Evolutionary conservation across 495 filamentous ascomycete species (phyloP).

Genomic region (Aspergillus biplanus): DNA sequence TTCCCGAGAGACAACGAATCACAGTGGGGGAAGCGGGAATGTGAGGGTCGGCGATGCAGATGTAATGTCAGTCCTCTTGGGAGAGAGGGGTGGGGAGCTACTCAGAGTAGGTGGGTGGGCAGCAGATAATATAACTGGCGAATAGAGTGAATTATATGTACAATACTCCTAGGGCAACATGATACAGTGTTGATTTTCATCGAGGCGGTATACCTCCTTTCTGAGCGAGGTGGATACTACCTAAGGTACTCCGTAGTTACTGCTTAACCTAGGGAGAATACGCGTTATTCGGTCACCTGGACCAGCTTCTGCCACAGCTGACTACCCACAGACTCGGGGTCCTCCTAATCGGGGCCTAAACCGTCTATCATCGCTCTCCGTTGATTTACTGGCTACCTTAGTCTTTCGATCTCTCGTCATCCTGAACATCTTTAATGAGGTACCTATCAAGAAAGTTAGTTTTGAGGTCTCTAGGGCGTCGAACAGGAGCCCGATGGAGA

Average conservation of each 20-base stretch:
- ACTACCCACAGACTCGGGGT: slow-evolving; percentile 3
- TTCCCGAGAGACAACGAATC: slow-evolving; percentile 12
- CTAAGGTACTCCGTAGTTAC: no score
- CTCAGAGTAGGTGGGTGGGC: no score
- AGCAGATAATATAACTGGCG: no score
- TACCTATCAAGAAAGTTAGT: slow-evolving; percentile 56
- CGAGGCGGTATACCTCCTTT: neutral
- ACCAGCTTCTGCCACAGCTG: slow-evolving; percentile 16
- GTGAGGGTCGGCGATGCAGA: slow-evolving; percentile 1
- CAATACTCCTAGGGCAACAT: neutral
- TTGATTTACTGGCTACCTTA: slow-evolving; percentile 26
- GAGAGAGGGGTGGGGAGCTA: no score
- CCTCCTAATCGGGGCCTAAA: neutral
- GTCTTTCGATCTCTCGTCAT: slow-evolving; percentile 62
- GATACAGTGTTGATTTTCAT: neutral
- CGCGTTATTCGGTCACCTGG: slow-evolving; percentile 22
- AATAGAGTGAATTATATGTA: neutral
- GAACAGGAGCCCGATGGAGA: neutral
- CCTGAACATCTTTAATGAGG: slow-evolving; percentile 74
- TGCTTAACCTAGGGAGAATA: neutral
- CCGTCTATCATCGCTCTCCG: neutral
- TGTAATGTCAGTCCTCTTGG: no score
- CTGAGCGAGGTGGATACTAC: neutral
- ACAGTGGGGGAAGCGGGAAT: neutral
- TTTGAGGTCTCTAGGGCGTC: neutral